phyloP scores from a whole-genome alignment of 257 asterid genomes.

The Solanum microdontum region DNA sequence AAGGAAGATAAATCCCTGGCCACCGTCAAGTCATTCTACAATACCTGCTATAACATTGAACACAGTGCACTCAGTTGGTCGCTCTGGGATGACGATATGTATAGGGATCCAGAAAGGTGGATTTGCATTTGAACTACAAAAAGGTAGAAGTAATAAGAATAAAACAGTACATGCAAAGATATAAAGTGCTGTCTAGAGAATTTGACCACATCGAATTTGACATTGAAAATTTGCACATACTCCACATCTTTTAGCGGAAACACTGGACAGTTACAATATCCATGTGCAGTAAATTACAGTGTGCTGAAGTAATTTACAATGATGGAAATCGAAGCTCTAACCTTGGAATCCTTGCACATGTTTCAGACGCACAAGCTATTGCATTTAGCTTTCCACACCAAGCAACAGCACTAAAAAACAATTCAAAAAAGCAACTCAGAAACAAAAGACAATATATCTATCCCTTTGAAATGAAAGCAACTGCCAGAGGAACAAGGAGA shows the following conservation, averaged over 20 bases:
- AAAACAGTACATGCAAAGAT: background rate
- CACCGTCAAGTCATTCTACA: background rate
- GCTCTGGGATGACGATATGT: slow-evolving; percentile 90
- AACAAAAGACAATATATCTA: background rate
- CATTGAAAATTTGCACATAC: background rate
- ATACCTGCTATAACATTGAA: slow-evolving; percentile 97
- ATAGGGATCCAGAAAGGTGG: slow-evolving; percentile 98
- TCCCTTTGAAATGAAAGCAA: background rate
- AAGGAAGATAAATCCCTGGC: background rate
- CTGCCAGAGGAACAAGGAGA: background rate
- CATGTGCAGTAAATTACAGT: background rate
- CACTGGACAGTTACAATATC: background rate
- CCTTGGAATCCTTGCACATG: slow-evolving; percentile 99
- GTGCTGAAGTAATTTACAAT: background rate
- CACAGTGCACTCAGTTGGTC: slow-evolving; percentile 93
- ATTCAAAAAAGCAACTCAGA: background rate
- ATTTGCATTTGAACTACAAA: slow-evolving; percentile 72
- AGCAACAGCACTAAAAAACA: slow-evolving; percentile 73
- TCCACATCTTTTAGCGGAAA: background rate
- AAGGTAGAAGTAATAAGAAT: slow-evolving; percentile 1
- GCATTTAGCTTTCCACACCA: slow-evolving; percentile 98
- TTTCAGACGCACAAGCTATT: slow-evolving; percentile 96
- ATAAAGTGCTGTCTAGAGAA: background rate
- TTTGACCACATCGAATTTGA: background rate
- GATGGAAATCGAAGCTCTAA: slow-evolving; percentile 9